Evolutionary conservation across 106 monocot genomes (phyloP).

Genomic region (Dendrobium catenatum): DNA sequence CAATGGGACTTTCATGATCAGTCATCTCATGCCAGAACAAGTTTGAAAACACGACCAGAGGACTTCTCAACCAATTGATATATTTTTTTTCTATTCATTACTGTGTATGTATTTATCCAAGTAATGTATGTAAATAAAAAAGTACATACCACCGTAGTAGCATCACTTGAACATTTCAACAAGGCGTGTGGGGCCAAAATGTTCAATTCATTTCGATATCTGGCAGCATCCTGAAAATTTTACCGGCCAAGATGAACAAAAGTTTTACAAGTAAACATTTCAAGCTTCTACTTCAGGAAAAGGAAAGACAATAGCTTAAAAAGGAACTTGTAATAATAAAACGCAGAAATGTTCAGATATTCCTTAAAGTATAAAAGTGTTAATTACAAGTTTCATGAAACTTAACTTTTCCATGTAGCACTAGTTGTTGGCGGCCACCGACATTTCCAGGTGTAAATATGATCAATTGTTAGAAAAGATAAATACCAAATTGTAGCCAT

Average conservation of each 20-base stretch:
- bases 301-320: neutral
- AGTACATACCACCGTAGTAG: slow-evolving; percentile 68
- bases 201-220: slow-evolving; percentile 76
- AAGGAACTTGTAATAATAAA: neutral
- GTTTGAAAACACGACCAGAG: neutral
- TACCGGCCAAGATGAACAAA: neutral
- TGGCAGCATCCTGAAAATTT: slow-evolving; percentile 68
- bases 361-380: neutral
- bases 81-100: neutral
- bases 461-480: too few relatives aligned
- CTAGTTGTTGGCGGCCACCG: too few relatives aligned
- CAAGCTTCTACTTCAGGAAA: neutral
- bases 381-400: neutral
- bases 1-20: neutral
- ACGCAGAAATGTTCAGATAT: neutral
- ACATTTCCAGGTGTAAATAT: too few relatives aligned
- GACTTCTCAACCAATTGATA: neutral
- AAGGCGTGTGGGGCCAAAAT: slow-evolving; percentile 65
- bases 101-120: neutral
- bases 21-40: neutral
- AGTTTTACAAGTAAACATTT: neutral
- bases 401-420: too few relatives aligned
- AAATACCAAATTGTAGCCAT: too few relatives aligned
- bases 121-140: neutral
- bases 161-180: slow-evolving; percentile 87